Base-by-base conservation (phyloP, 768 basidiomycete species). In the Aureoboletus auriporus region DNA sequence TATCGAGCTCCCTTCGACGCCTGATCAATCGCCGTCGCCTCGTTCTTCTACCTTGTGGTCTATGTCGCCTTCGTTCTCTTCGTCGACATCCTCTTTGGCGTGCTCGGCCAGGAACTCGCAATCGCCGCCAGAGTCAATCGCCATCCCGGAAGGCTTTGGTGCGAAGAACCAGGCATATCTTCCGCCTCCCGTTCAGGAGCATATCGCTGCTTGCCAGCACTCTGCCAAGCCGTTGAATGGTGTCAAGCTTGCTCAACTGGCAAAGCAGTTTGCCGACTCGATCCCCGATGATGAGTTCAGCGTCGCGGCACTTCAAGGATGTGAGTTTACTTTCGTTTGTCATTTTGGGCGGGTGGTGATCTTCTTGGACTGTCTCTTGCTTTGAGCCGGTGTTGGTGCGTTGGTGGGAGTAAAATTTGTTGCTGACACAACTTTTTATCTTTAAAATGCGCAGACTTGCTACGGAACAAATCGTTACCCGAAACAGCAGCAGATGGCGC, bases 231-330 rank as follows among this genome's bases (percentile, higher is more conserved):
- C 86, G 9, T 72, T 91, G 51, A 82, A 83, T 59, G 78, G 75
- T 46, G 71, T 70, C 57, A 82, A 78, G 50, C 73, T 92, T 23
- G 81, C 78, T 26, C 58, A 67, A n/a, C 73, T 93, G 13, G 90
- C 89, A 9, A 82, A 86, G 71, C 60, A 73, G 50, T 94, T 94
- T 60, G 88, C 89, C 5, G 86, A 89, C 53, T 72, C 80, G 20
- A 82, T 94, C 17, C 90, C 93, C 0, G 86, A 91, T 33, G 83
- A 86, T 35, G 86, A 89, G 70, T 90, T 93, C 62, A 89, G 87
- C 60, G 87, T 93, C 46, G 92, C 93, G 16, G 86, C 89, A 48
- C 72, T 96, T 46, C 92, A 94, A 70, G 92, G 90, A 65, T 93
- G 87, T 89, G 65, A 78, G 87, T 83, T 31, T 59, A 20, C 46